Base-by-base conservation (phyloP, 164 flowering plant genomes). In the Dillenia suffruticosa region DNA sequence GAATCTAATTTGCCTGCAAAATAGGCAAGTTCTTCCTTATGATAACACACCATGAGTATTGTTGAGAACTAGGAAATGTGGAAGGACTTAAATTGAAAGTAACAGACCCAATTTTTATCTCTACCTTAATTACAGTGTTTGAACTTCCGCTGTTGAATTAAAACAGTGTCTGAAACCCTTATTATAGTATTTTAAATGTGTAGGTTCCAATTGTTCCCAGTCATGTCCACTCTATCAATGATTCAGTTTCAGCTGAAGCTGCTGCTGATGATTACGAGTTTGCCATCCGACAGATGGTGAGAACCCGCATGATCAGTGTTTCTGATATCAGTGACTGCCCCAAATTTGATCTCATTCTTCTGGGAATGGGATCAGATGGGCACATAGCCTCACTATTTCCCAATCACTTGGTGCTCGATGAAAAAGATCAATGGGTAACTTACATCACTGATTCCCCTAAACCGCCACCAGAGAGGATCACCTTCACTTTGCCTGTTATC, bases 291-390 rank as follows among this genome's bases (percentile, higher is more conserved):
- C 96, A 89, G 67, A 63, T 83, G 24, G 92, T 86, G 50, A 89
- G 75, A 70, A 75, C 83, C 9, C 83, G 90, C 1, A 65, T 71
- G 10, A 69, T 89, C 19, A 72, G 74, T 44, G 92, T 74, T 2
- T 84, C 86, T 13, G 82, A 82, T 52, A 63, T 58, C 44, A 77
- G 79, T 49, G 96, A 85, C 74, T 84, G 89, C 77, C 96, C 96
- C 32, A 85, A 81, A 67, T 89, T 89, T 49, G 96, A 89, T 24
- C 86, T 89, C 14, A 79, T 86, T 56, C 84, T 89, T 47, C 89
- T 89, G 0, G 90, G 84, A 17, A 81, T 86, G 90, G 92, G 96
- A n/a, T 63, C 87, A 6, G 96, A 89, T 63, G 96, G 92, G 12
- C 90, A 85, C 52, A 70, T 83, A 9, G 96, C 92, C 11, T 83